A percentile compares a stretch with the other conserved stretches of the same genome.
Conservation (phyloP, 225 moss, liverwort and hornwort genomes). For the Climacium dendroides region DNA sequence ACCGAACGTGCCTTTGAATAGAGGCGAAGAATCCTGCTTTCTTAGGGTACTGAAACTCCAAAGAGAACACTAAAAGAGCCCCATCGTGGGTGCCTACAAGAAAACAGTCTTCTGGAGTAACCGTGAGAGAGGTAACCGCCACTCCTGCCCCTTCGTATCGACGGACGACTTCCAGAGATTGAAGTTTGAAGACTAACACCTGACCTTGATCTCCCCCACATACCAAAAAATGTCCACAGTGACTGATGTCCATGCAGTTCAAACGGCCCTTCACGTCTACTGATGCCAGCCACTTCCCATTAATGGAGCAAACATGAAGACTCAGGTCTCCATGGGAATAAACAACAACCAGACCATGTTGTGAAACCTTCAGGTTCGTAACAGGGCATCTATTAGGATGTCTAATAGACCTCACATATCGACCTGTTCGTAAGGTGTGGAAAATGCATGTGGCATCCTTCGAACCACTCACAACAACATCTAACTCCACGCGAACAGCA, state of each 20-base stretch:
- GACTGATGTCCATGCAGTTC: slow-evolving; percentile 73
- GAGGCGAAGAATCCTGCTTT: slow-evolving; percentile 43
- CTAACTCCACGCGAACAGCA: slow-evolving; percentile 62
- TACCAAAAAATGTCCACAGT: slow-evolving; percentile 65
- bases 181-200: slow-evolving; percentile 52
- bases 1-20: slow-evolving; percentile 46
- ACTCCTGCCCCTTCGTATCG: slow-evolving; percentile 53
- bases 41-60: slow-evolving; percentile 54
- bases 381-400: slow-evolving; percentile 44
- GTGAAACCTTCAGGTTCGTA: slow-evolving; percentile 60
- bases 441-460: slow-evolving; percentile 72
- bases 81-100: slow-evolving; percentile 67
- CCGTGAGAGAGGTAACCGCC: slow-evolving; percentile 51
- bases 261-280: slow-evolving; percentile 54
- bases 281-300: slow-evolving; percentile 60
- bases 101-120: slow-evolving; percentile 77
- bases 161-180: slow-evolving; percentile 55
- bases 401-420: slow-evolving; percentile 61
- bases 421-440: slow-evolving; percentile 47
- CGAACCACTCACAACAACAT: slow-evolving; percentile 69
- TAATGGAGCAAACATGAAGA: slow-evolving; percentile 60
- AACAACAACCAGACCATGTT: slow-evolving; percentile 56
- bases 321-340: slow-evolving; percentile 62
- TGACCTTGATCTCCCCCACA: slow-evolving; percentile 75
- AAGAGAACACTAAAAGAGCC: slow-evolving; percentile 49